Percentiles rank a stretch among this genome's conserved stretches.
phyloP scores from a whole-genome alignment of 2,329 filamentous ascomycete genomes.

The Albophoma yamanashiensis region DNA sequence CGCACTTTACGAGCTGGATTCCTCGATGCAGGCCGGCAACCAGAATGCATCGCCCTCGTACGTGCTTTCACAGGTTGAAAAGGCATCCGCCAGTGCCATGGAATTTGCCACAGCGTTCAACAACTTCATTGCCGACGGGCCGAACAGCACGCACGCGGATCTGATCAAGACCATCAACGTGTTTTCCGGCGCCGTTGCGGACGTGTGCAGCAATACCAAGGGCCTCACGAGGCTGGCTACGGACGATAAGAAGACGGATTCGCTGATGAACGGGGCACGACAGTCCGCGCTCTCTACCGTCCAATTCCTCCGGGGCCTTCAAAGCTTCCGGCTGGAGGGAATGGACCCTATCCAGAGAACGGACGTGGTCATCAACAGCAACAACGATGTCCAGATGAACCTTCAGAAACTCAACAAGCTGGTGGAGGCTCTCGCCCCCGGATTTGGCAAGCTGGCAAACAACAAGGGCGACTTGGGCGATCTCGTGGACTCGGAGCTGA shows the following conservation, averaged over 20 bases:
- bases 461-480: constrained; percentile 84
- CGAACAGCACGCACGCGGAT: constrained; percentile 78
- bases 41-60: constrained; percentile 94
- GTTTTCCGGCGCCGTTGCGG: constrained; percentile 81
- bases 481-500: constrained; percentile 82
- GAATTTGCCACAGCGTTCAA: constrained; percentile 98
- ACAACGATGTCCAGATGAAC: constrained; percentile 90
- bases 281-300: constrained; percentile 80
- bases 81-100: constrained; percentile 86
- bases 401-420: constrained; percentile 89
- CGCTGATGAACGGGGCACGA: constrained; percentile 71
- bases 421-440: constrained; percentile 83
- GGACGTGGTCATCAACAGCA: constrained; percentile 94
- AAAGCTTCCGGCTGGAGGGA: constrained; percentile 87
- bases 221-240: constrained; percentile 86
- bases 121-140: constrained; percentile 94
- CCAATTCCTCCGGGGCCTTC: constrained; percentile 87
- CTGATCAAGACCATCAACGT: constrained; percentile 89
- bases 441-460: constrained; percentile 68
- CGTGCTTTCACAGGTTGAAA: constrained; percentile 93
- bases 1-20: constrained; percentile 92
- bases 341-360: constrained; percentile 88
- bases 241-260: constrained; percentile 88
- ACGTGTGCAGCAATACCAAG: constrained; percentile 94
- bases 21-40: constrained; percentile 96